Evolutionary conservation across 2,329 filamentous ascomycete genomes (phyloP), one percentile per base, ranked within the genome.

Genomic region (Mariannaea sp.): DNA sequence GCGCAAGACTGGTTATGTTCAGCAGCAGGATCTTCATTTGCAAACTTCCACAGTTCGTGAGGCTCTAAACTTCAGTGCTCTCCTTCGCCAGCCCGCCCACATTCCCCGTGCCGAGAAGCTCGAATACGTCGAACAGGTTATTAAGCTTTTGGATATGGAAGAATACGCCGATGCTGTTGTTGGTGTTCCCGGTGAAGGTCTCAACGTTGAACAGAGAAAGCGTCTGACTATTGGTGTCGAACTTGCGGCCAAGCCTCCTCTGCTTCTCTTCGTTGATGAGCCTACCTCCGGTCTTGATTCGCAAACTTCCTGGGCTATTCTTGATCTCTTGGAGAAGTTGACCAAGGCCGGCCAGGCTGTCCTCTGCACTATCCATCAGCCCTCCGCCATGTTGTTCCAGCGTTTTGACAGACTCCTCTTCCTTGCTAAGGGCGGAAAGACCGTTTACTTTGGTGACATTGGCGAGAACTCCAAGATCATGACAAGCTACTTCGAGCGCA

Each of bases 281-380:
- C 93, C 93, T 12, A 97, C 92, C 3, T 96, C 92, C 22, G 93
- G 93, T 77, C 84, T 97, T 16, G 93, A 97, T 73, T 90, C 86
- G 67, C 92, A 96, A 72, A 96, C 92, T 1, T 93, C 92, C 1
- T 97, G 91, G 90, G 89, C 90, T 59, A 96, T 97, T 68, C 81
- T 92, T 39, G 87, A 91, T 70, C 82, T 97, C 9, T 82, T 97
- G 33, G 88, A 95, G 73, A 96, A 95, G 73, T 80, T 97, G 27
- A 91, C 91, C 65, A 89, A 93, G 71, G 88, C 86, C 58, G 92
- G 93, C 13, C 91, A 95, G 70, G 92, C 93, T 45, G 90, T 97
- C 72, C 85, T 97, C n/a, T 96, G 92, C 76, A 97, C 93, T 0
- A 97, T 97, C 56, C 93, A 97, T 71, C 93, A 97, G 72, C 93